phyloP scores from a whole-genome alignment of 2,329 filamentous ascomycete genomes.

The Fusarium sp. region DNA sequence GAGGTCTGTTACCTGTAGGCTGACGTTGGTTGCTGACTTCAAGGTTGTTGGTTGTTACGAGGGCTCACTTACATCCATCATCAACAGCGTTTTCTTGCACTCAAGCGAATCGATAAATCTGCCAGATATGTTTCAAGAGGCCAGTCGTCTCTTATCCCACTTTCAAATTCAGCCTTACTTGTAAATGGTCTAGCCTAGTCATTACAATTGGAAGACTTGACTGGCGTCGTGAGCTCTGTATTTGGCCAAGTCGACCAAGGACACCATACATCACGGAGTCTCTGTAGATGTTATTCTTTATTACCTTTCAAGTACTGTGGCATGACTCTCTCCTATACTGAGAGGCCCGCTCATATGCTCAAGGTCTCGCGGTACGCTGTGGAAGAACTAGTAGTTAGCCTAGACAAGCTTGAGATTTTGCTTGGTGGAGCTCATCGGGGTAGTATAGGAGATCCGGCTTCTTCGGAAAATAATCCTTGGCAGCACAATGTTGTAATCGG shows the following conservation, averaged over 20 bases:
- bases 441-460: conserved; percentile 27
- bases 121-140: neutral
- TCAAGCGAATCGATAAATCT: neutral
- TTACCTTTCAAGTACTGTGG: neutral
- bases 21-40: neutral
- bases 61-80: neutral
- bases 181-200: neutral
- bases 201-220: neutral
- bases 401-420: neutral
- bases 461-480: conserved; percentile 30
- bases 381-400: neutral
- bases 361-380: neutral
- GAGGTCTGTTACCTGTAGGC: neutral
- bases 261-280: neutral
- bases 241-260: neutral
- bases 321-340: neutral
- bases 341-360: neutral
- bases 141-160: neutral
- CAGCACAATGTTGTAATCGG: conserved; percentile 13
- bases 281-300: neutral
- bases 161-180: neutral
- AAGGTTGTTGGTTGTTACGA: neutral
- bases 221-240: neutral
- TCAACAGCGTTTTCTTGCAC: neutral
- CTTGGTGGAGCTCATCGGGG: conserved; percentile 3